Conservation (phyloP, 176 grass and related monocot genomes). For the Carex kokanica region DNA sequence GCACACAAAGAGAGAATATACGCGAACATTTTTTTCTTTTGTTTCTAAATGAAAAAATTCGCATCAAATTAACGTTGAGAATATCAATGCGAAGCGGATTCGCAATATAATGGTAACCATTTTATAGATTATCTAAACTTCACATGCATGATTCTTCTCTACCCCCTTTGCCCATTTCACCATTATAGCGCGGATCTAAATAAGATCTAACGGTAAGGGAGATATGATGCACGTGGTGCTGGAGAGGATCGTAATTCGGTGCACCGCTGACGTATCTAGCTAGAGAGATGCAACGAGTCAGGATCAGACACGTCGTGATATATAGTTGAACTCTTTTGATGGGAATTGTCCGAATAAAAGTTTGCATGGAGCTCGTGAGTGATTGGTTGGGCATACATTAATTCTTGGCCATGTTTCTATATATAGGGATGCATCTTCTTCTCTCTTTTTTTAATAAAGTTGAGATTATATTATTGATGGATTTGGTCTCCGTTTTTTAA, state of each 20-base stretch:
- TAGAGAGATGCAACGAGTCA: not conserved
- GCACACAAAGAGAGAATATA: not conserved
- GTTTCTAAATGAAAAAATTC: not conserved
- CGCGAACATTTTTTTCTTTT: not conserved
- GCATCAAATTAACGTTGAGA: not conserved
- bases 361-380: not conserved
- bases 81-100: no score
- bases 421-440: not conserved
- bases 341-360: conserved; percentile 1
- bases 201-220: not conserved
- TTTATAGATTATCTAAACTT: not conserved
- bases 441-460: no score
- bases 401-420: not conserved
- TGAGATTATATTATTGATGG: not conserved
- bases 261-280: not conserved
- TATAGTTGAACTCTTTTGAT: not conserved
- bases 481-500: not conserved
- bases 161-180: not conserved
- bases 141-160: not conserved
- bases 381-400: not conserved
- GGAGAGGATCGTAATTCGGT: not conserved
- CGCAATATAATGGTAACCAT: no score
- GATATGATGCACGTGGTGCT: not conserved
- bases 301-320: not conserved
- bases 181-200: not conserved